Evolutionary conservation across 2,329 filamentous ascomycete species (phyloP), one percentile per base, ranked within the genome.

Genomic region (Alternaria sp.): DNA sequence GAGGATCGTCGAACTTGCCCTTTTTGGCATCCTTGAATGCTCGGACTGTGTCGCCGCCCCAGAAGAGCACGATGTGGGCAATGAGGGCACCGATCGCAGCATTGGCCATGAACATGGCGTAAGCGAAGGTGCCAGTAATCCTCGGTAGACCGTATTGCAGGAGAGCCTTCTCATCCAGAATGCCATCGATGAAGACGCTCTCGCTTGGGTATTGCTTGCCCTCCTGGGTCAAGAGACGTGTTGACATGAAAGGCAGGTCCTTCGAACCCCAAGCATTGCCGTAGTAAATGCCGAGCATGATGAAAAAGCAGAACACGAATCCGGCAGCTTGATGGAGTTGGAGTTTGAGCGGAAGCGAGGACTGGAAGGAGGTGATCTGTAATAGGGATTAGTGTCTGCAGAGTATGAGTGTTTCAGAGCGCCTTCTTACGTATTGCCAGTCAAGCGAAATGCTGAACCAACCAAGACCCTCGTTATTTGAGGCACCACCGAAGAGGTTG

Each of bases 71-170:
- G 11, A 64, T 66, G 19, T 68, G 66, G 26, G 66, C 52, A 4
- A 68, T 58, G 15, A 68, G 21, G 0, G 64, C 66, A 21, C 66
- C 66, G 19, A 68, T 68, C 65, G 66, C 66, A 54, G 66, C 66
- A n/a, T 66, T 68, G 6, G 66, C 66, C 64, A 66, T 66, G 40
- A 68, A 66, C 64, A 66, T 68, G n/a, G 64, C 52, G 44, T 66
- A 68, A 3, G 64, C 66, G 43, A 66, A 66, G 3, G 66, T 68
- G 2, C 64, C 66, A 5, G 61, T 64, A 11, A 68, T 56, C 25
- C 61, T 59, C 9, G 66, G 66, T 11, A 64, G 40, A 17, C 66
- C 66, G 45, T 68, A 66, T 23, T 64, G 59, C 13, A 61, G 58
- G 36, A 68, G 50, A 11, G 64, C 61, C 26, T 40, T 64, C 44